Evolutionary conservation across 352 stramenopile genomes (phyloP), one percentile per base, ranked within the genome.

Genomic region (Phytopythium kandeliae): DNA sequence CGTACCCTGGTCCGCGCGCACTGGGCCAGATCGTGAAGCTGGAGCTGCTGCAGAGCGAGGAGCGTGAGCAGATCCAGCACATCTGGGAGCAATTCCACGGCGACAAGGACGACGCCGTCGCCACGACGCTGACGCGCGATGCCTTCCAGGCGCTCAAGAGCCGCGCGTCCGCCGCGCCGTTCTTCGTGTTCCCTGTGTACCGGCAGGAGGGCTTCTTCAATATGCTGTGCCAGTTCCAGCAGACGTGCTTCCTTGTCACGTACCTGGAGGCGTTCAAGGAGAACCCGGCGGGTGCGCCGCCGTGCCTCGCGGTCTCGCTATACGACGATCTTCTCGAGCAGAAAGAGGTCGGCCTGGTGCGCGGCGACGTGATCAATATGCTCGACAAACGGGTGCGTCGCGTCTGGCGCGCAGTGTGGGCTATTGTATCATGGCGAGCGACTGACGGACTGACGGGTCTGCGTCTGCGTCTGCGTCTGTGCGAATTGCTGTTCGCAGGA

Each of bases 221-320:
- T 54, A 87, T 96, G 77, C 48, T 96, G 49, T 90, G 77, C 46
- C 85, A 96, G 63, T 93, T 92, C 69, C 85, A 94, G 66, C 81
- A 92, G 58, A 91, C 82, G 58, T 92, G 83, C 62, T 94, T 93
- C 46, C 59, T 96, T 11, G 45, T 94, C 52, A 96, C 85, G 41
- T 93, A 85, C 57, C 66, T 96, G 15, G 85, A 96, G 38, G 84
- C 80, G 12, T 96, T 92, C 68, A 90, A 89, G 54, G 77, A 93
- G 63, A 88, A 94, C 69, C 84, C 85, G 15, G 62, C 62, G 3
- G 64, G 71, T 3, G 85, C 85, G 15, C 78, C 81, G 31, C 85
- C 85, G 16, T 94, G 83, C 55, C 54, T 96, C 16, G 81, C 84
- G 1, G 62, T 96, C n/a, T 87, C 84, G 21, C 59, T 93, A 8